These are phyloP conservation scores for Salvia rosmarinus DNA, from an alignment of 257 asterid species.

Conservation along the genomic window DNA sequence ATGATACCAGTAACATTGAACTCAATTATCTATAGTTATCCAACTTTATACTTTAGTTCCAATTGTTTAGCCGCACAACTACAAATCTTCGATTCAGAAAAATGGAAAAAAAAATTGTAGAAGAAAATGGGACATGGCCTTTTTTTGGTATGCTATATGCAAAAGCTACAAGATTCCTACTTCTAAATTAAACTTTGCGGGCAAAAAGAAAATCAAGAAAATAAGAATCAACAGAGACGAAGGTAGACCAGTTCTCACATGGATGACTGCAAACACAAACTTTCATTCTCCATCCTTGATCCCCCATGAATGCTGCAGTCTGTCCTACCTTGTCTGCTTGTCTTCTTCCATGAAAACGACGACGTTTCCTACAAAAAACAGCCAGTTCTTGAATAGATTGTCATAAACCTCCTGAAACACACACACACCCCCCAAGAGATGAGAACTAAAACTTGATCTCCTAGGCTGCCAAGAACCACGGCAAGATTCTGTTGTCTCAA, in stretches of 20 bases:
- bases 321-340: background rate
- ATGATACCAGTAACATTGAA: no score
- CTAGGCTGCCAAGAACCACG: constrained; percentile 33
- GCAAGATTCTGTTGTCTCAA: constrained; percentile 43
- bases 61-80: background rate
- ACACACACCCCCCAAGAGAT: background rate
- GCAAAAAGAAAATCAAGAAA: background rate
- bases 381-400: background rate
- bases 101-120: background rate
- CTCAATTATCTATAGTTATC: no score
- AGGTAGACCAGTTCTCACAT: background rate
- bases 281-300: background rate
- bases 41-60: no score
- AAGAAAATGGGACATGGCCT: constrained; percentile 2
- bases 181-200: background rate
- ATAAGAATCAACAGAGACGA: background rate
- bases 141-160: constrained; percentile 2
- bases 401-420: background rate
- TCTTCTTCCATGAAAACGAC: background rate
- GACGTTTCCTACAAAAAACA: constrained; percentile 3
- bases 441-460: background rate
- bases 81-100: background rate
- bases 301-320: background rate
- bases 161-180: background rate
- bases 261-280: background rate